A percentile compares a stretch with the other conserved stretches of the same genome.
These are phyloP conservation scores for Desmodesmus armatus DNA, from an alignment of 139 green algal species.

Conservation along the genomic window DNA sequence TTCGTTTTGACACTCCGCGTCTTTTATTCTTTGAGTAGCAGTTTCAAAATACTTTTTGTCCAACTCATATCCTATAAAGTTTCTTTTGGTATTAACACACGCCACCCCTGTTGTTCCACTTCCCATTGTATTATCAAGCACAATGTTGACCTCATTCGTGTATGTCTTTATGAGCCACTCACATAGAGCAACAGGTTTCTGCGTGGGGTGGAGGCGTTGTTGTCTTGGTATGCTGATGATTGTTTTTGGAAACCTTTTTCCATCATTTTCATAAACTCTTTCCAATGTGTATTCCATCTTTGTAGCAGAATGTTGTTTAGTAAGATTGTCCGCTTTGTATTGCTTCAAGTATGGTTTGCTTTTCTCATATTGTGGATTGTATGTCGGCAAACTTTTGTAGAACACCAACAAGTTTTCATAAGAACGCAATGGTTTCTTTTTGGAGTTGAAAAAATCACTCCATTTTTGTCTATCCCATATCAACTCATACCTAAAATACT, in stretches of 20 bases:
- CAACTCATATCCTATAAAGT: slow-evolving; percentile 20
- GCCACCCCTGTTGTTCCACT: neutral
- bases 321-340: neutral
- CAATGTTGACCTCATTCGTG: neutral
- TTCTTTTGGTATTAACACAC: slow-evolving; percentile 6
- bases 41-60: slow-evolving; percentile 2
- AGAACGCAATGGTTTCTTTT: neutral
- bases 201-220: neutral
- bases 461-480: neutral
- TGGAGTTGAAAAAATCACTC: slow-evolving; percentile 11
- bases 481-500: slow-evolving; percentile 11
- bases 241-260: slow-evolving; percentile 5
- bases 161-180: slow-evolving; percentile 34
- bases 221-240: neutral
- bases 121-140: neutral
- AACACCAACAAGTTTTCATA: slow-evolving; percentile 13
- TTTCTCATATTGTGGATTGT: neutral
- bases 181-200: slow-evolving; percentile 4
- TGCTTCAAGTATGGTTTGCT: neutral
- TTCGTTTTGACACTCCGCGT: slow-evolving; percentile 4
- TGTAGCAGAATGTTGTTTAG: neutral
- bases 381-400: neutral
- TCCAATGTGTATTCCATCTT: neutral
- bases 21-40: slow-evolving; percentile 14
- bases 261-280: neutral